These are phyloP conservation scores for Eucalyptus lansdowneana DNA, from an alignment of 345 rosid genomes.

Conservation along the genomic window DNA sequence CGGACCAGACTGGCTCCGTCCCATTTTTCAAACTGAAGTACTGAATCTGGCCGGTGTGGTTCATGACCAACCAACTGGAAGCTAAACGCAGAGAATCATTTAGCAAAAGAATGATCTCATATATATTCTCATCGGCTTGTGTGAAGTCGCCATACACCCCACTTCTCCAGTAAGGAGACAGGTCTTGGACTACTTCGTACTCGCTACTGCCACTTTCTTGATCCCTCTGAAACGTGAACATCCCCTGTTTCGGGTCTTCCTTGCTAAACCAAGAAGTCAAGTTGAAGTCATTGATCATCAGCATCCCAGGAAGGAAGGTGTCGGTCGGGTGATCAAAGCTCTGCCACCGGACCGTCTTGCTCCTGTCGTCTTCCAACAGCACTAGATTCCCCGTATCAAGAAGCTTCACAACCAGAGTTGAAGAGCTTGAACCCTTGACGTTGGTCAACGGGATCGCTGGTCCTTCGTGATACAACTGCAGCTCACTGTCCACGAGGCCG, in stretches of 20 bases:
- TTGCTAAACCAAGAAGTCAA: slow-evolving; percentile 38
- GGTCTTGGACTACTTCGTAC: too few relatives aligned
- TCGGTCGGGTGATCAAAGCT: slow-evolving; percentile 16
- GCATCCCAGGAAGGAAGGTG: slow-evolving; percentile 51
- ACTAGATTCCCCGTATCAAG: slow-evolving; percentile 18
- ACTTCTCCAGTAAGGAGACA: too few relatives aligned
- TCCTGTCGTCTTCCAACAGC: neutral
- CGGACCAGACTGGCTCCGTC: neutral
- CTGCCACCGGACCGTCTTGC: neutral
- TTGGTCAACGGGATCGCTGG: neutral
- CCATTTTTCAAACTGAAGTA: neutral
- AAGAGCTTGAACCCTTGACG: neutral
- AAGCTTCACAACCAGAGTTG: neutral
- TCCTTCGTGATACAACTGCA: neutral
- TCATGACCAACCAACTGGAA: slow-evolving; percentile 5
- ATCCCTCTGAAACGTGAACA: slow-evolving; percentile 6
- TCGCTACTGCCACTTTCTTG: too few relatives aligned
- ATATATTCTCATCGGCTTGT: too few relatives aligned
- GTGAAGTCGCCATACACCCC: too few relatives aligned
- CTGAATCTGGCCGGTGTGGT: slow-evolving; percentile 3
- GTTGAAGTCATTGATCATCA: neutral
- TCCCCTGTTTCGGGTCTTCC: slow-evolving; percentile 38
- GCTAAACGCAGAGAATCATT: too few relatives aligned
- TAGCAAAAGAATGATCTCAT: too few relatives aligned
- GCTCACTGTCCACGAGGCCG: slow-evolving; percentile 12